phyloP scores from a whole-genome alignment of 257 asterid species.

The Solanum chiquidenum region DNA sequence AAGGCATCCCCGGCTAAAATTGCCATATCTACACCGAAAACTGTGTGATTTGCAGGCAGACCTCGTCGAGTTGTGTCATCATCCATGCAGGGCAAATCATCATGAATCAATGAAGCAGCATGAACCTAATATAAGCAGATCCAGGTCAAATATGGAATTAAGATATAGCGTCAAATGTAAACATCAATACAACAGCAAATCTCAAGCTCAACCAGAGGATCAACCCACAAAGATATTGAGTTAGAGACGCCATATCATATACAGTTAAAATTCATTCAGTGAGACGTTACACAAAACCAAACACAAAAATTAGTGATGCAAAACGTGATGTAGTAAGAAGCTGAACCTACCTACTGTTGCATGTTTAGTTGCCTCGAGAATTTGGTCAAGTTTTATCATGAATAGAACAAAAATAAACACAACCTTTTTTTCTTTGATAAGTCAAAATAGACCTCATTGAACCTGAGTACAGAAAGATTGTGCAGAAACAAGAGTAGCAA shows the following conservation, averaged over 20 bases:
- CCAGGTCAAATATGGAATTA: neutral
- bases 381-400: neutral
- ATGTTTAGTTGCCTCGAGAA: neutral
- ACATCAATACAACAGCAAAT: neutral
- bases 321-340: neutral
- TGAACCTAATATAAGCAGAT: slow-evolving; percentile 48
- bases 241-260: neutral
- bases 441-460: neutral
- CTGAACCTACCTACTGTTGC: neutral
- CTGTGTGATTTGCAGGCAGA: slow-evolving; percentile 77
- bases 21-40: slow-evolving; percentile 89
- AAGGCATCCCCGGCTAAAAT: slow-evolving; percentile 91
- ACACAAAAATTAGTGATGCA: neutral
- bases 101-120: slow-evolving; percentile 89
- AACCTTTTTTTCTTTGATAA: neutral
- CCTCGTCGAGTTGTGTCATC: slow-evolving; percentile 93
- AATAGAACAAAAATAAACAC: neutral
- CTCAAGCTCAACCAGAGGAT: neutral
- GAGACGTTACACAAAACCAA: neutral
- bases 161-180: neutral
- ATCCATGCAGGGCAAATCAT: slow-evolving; percentile 97
- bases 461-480: neutral
- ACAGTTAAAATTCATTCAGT: neutral
- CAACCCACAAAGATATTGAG: neutral
- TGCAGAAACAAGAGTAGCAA: neutral